Base-by-base conservation (phyloP, 805 yeast genomes). In the Starmerella geochares region DNA sequence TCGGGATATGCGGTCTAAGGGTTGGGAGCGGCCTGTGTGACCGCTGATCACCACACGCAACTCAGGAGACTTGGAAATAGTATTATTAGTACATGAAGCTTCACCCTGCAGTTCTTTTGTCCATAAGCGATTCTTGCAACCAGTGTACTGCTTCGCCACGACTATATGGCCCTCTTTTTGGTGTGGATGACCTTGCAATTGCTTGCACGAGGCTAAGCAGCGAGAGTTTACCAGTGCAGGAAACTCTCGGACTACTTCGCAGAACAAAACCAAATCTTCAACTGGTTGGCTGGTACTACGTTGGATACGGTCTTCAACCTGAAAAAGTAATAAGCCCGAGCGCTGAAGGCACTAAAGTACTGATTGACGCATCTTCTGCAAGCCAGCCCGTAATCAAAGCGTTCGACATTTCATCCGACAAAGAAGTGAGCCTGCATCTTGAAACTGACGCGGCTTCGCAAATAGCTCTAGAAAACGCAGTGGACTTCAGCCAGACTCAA, bases 231-330 rank as follows among this genome's bases (percentile, higher is more conserved):
- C 41, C 48, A 31, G 47, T 35, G 7, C 13, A 13, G 8, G 53
- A 49, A 19, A 42, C 37, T n/a, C 36, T 37, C 14, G 45, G 35
- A 5, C 46, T 53, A 8, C 31, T 36, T 21, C 39, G 33, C n/a
- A 19, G 9, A 5, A 43, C 43, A 3, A 17, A 13, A 6, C 49
- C 51, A 3, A 27, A 2, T 0, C 16, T 33, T 3, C 17, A 31
- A 14, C 17, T 41, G 11, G 2, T 49, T 3, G 55, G 55, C n/a
- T 36, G 35, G 27, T 23, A 24, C 24, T 35, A 37, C 33, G 42
- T 39, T 6, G 48, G 48, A 33, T 17, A 28, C 19, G 53, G 53
- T 2, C 38, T 45, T 10, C 38, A 35, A 3, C 50, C 50, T 11
- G 28, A 16, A 19, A n/a, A n/a, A n/a, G n/a, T n/a, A n/a, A n/a